Evolutionary conservation across 805 yeast genomes (phyloP), one percentile per base, ranked within the genome.

Genomic region (Kodamaea hsintzibuensis): DNA sequence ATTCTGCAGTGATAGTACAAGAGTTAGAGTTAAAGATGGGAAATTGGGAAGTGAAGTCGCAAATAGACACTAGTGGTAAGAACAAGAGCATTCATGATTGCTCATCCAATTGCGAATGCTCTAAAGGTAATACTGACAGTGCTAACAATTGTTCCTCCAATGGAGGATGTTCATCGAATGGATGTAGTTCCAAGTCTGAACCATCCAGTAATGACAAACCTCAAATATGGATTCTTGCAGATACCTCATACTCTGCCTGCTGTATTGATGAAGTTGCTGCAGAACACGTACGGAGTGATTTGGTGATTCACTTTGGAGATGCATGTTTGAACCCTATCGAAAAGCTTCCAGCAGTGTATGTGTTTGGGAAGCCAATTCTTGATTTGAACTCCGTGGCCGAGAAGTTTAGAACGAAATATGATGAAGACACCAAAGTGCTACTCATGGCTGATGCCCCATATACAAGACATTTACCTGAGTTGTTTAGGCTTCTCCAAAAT

Each of bases 191-290:
- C 13, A 30, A 30, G 35, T 30, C 35, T 8, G 13, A 8, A 30
- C 35, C 35, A 8, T 9, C 35, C 35, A 30, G 8, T 12, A 30
- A 5, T 30, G 42, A 14, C 27, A 33, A 46, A 35, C 17, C 37
- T 7, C 50, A 14, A 75, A 77, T 59, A 9, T 93, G 93, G 89
- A 82, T 93, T 14, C 72, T 95, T 38, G 99, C 98, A 0, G 99
- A 95, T 65, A 93, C 99, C 0, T 91, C 98, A 0, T 95, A 95
- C 64, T 89, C 97, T 27, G 79, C 97, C 0, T 95, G 99, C 69
- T 95, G 99, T 71, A 87, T 93, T 9, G 99, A 95, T 68, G 98
- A 92, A 64, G 96, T 93, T 25, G 98, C 99, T 0, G 96, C 97
- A 0, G 92, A 89, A 64, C 99, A 95, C 68, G 96, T 93, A 13